Evolutionary conservation across 352 stramenopile species (phyloP), one percentile per base, ranked within the genome.

Genomic region (Pythium oligandrum): DNA sequence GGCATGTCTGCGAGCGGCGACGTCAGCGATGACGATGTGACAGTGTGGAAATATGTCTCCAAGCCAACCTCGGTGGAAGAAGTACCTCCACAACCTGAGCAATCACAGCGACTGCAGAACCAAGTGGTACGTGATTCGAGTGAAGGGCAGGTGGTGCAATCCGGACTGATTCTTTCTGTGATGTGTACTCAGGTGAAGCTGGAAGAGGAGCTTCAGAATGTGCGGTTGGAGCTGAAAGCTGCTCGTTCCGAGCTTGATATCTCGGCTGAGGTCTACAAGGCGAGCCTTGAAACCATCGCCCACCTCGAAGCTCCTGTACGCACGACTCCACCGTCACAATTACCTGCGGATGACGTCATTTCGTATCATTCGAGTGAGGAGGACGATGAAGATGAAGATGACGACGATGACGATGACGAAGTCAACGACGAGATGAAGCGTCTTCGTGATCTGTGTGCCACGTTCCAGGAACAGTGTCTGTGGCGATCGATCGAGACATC

Each of bases 401-500:
- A 59, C 12, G 33, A 45, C 4, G 48, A 62, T 12, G 3, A 32
- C 2, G 39, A n/a, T 1, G 56, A 53, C 9, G 38, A 6, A 12
- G 38, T 42, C 26, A 44, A 42, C 47, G 43, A 54, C 7, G 68
- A 71, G 7, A 70, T 58, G 11, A 59, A 75, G 53, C 58, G 77
- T 12, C 61, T 87, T 49, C 68, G 68, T 1, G 56, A 59, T 53
- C 55, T 87, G 38, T 86, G 78, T 35, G 77, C 74, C 11, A 66
- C 65, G n/a, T 87, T 90, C 53, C 78, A 90, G 57, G 70, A 90
- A 53, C 76, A 90, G 61, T 85, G 78, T 70, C 55, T 90, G n/a
- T 90, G 75, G 78, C 70, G 72, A 33, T 85, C 77, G 3, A 76
- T 90, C 30, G 76, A 90, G 53, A 71, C 74, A 33, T 70, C 71